Evolutionary conservation across 257 asterid genomes (phyloP).

Genomic region (Haberlea rhodopensis): DNA sequence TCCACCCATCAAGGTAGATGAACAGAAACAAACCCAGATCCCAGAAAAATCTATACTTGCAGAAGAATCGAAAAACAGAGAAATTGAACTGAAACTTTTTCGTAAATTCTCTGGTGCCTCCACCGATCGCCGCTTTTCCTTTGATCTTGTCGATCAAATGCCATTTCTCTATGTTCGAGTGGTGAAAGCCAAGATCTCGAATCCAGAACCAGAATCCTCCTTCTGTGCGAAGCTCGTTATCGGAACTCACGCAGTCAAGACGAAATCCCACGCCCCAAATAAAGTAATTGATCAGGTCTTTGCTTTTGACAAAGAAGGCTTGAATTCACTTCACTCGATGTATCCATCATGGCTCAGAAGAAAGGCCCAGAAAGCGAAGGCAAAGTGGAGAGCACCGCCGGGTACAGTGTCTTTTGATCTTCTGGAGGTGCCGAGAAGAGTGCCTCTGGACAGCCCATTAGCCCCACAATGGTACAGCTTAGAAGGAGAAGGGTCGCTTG

Average conservation of each 20-base stretch:
- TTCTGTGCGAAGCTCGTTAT: constrained; percentile 66
- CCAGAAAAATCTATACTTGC: constrained; percentile 23
- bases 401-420: constrained; percentile 80
- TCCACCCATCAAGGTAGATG: constrained; percentile 34
- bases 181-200: constrained; percentile 56
- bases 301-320: constrained; percentile 76
- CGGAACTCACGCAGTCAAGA: constrained; percentile 68
- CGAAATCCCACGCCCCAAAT: constrained; percentile 43
- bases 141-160: constrained; percentile 85
- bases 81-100: constrained; percentile 48
- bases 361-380: constrained; percentile 39
- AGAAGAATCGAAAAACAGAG: constrained; percentile 34
- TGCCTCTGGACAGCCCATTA: constrained; percentile 86
- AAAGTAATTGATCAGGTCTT: constrained; percentile 85
- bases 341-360: constrained; percentile 50
- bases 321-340: constrained; percentile 75
- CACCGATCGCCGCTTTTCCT: constrained; percentile 54
- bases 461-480: constrained; percentile 94
- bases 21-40: constrained; percentile 33
- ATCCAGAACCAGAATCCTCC: constrained; percentile 43
- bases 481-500: constrained; percentile 54
- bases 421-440: constrained; percentile 79
- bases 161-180: constrained; percentile 78
- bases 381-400: constrained; percentile 33
- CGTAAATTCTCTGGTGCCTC: constrained; percentile 36